phyloP scores from a whole-genome alignment of 345 rosid genomes.

The Limnanthes douglasii region DNA sequence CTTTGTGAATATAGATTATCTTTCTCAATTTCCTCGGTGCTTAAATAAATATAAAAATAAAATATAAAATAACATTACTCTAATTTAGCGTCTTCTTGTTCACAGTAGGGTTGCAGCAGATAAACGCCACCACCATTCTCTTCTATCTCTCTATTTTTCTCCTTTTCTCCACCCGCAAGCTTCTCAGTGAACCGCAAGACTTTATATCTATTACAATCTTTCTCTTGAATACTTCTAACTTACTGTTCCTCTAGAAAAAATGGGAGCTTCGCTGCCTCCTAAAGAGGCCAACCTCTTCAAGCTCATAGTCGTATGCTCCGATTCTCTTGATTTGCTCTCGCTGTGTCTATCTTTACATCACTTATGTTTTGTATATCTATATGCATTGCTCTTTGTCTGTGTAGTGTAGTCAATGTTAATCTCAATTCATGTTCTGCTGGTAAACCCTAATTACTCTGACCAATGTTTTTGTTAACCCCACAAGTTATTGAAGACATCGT shows the following conservation, averaged over 20 bases:
- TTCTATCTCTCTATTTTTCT: neutral
- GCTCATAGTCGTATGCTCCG: slow-evolving; percentile 87
- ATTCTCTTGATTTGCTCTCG: slow-evolving; percentile 8
- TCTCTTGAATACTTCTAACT: neutral
- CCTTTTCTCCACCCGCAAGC: slow-evolving; percentile 11
- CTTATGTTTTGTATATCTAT: neutral
- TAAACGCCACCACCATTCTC: slow-evolving; percentile 39
- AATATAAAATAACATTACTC: too few species aligned
- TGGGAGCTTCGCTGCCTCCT: slow-evolving; percentile 98
- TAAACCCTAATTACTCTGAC: slow-evolving; percentile 11
- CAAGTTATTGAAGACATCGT: neutral
- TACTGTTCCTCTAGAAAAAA: slow-evolving; percentile 8
- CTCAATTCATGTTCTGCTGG: slow-evolving; percentile 1
- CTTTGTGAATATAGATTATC: too few species aligned
- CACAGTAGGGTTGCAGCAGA: slow-evolving; percentile 71
- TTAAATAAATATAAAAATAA: too few species aligned
- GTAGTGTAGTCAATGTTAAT: too few species aligned
- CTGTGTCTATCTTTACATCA: slow-evolving; percentile 2
- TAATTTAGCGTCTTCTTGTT: slow-evolving; percentile 12
- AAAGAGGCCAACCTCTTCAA: slow-evolving; percentile 99
- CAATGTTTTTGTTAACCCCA: slow-evolving; percentile 5
- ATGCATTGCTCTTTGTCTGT: neutral
- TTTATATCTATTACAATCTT: neutral
- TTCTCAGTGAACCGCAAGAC: slow-evolving; percentile 6
- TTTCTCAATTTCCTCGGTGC: too few species aligned